Base-by-base conservation (phyloP, 768 basidiomycete species). In the Termitomyces sp. region DNA sequence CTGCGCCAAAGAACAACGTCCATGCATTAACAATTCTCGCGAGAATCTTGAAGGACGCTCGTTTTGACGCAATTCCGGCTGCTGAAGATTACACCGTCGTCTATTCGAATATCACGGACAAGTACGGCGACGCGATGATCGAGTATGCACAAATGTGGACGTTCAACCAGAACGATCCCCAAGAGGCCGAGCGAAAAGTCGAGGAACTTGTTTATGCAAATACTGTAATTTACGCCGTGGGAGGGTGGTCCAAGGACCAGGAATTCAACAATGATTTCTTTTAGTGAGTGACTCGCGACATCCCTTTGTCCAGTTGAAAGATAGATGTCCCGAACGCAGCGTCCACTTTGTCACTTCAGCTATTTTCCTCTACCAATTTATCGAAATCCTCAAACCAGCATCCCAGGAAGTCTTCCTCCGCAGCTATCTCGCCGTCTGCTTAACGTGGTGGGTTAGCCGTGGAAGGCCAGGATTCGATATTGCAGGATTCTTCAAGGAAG, bases 261-360 rank as follows among this genome's bases (percentile, higher is more conserved):
- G 64, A 67, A 2, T 87, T 84, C 67, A 75, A 78, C 27, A 80
- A 78, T 0, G 83, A 88, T 57, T 88, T 89, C 44, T 60, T 58
- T 53, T 18, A 44, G 64, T 63, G 27, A 20, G 64, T 41, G 5
- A 1, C 20, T 27, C 6, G 20, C n/a, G 4, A 27, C 11, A 13
- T 45, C 39, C 31, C 22, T 2, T n/a, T 36, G 24, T 47, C 22
- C 16, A 15, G n/a, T 12, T n/a, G 18, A 36, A 39, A 2, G 22
- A 59, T 20, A 8, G 11, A 33, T 5, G 13, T 53, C 27, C 5
- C 11, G 30, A 22, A 50, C 16, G 41, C 3, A 89, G 87, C 15
- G 82, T 86, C 73, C 89, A 84, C 62, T 70, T 86, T 2, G 79
- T 89, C 41, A 91, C 88, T 0, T 87, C 87, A 4, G 76, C 82